Evolutionary conservation across 345 rosid species (phyloP), one percentile per base, ranked within the genome.

Genomic region (Gossypium arboreum): DNA sequence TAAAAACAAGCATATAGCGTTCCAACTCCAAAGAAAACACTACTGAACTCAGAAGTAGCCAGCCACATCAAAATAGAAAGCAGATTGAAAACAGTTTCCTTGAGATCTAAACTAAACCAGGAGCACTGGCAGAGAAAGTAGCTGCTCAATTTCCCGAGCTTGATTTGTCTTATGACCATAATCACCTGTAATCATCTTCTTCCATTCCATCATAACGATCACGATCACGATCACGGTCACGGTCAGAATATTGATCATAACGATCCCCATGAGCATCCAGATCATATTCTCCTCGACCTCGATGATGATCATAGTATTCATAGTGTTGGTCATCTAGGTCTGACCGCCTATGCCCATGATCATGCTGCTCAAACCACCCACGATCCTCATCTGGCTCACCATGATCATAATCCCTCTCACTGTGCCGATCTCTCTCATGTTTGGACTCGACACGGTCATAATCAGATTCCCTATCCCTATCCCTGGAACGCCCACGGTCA

Each of bases 401-500:
- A 34, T 71, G 90, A 82, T 85, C 97, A 75, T 86, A 83, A 54
- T 86, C 97, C 84, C 81, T 80, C 52, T 89, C 93, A 45, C 80
- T 82, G 57, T 77, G 89, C 16, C 87, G 82, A 39, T 85, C 89
- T 77, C 86, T 77, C 7, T 88, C 90, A 75, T 84, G 91, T 77
- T 90, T 91, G 0, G 89, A 82, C 13, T 89, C 96, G 39, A 78
- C 83, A 4, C 84, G 84, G 25, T 89, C 94, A 77, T 85, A 88
- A 60, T 87, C 92, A 6, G 83, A 44, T 25, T 91, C 94, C 82
- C 82, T 85, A 61, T 91, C 97, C 10, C 81, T 85, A 57, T 91
- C 97, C 10, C 82, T 90, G 11, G 97, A 89, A 72, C 79, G 85
- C 29, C 87, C 87, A 17, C 81, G 90, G n/a, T 85, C 90, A 3